A percentile compares a stretch with the other conserved stretches of the same genome.
phyloP scores from a whole-genome alignment of 345 rosid species.

The Combretum micranthum region DNA sequence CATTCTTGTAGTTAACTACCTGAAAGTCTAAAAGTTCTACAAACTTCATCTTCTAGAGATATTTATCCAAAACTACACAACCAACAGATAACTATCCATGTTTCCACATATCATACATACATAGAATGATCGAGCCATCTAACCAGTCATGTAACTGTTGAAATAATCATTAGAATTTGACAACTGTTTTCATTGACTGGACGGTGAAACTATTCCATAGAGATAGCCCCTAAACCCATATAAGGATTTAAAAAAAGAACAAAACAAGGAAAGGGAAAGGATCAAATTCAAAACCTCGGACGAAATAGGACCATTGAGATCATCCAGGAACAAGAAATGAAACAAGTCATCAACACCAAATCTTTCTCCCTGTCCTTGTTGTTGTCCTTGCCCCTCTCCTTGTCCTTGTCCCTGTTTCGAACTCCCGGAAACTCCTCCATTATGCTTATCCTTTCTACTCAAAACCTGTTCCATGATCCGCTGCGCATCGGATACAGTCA shows the following conservation, averaged over 20 bases:
- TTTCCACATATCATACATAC: too few species aligned
- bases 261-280: not conserved
- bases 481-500: conserved; percentile 48
- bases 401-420: conserved; percentile 20
- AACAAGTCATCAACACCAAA: conserved; percentile 62
- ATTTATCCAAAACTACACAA: too few species aligned
- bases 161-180: too few species aligned
- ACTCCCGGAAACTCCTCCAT: conserved; percentile 1
- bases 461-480: conserved; percentile 43
- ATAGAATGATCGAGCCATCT: too few species aligned
- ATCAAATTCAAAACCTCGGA: conserved; percentile 21
- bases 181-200: too few species aligned
- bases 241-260: not conserved
- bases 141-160: too few species aligned
- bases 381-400: conserved; percentile 34
- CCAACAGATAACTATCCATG: too few species aligned
- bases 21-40: too few species aligned
- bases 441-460: conserved; percentile 27
- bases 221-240: too few species aligned
- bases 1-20: too few species aligned
- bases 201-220: too few species aligned
- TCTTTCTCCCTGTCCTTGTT: conserved; percentile 24
- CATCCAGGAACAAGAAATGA: conserved; percentile 35
- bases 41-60: too few species aligned
- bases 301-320: conserved; percentile 40